Evolutionary conservation across 2,329 filamentous ascomycete species (phyloP), one percentile per base, ranked within the genome.

Genomic region (Fusarium nematophilum): DNA sequence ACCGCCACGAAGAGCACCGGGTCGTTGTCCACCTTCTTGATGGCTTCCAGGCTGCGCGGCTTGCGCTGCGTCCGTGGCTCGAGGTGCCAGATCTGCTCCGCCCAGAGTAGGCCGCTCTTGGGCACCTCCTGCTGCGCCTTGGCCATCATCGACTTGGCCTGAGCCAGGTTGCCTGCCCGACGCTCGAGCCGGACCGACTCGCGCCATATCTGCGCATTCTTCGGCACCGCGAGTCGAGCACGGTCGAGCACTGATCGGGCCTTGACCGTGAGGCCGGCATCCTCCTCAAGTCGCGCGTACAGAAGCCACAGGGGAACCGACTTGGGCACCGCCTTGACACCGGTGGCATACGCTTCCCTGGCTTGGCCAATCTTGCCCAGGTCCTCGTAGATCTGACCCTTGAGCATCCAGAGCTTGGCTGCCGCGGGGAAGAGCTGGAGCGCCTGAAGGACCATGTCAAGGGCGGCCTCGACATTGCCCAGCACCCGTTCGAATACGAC

Each of bases 351-450:
- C 0, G 94, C 93, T 73, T 98, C 93, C 39, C 95, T 87, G 3
- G 95, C 95, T 75, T 95, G 91, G 0, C 90, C 88, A 11, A 90
- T 79, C 77, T 92, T 93, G 67, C 86, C 88, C 39, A 93, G 84
- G 36, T 88, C 85, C 71, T 97, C 91, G 81, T 99, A 99, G 60
- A 98, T 95, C 73, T 99, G 95, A 0, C 96, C 95, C 78, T 99
- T 99, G 81, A 97, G 91, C 91, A 98, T 97, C 90, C 94, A 97
- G 18, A 99, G 83, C 77, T 98, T 98, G 46, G 92, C 84, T 10
- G 90, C 87, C 37, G 88, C 86, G 1, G 95, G 94, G 79, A 96
- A 99, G 9, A 92, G 84, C 64, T 93, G 89, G 29, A 99, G 80
- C 1, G 90, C 95, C 72, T 96, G 90, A 56, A 93, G 92, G 36